Conservation (phyloP, 768 basidiomycete genomes). For the Amyloporia xantha region DNA sequence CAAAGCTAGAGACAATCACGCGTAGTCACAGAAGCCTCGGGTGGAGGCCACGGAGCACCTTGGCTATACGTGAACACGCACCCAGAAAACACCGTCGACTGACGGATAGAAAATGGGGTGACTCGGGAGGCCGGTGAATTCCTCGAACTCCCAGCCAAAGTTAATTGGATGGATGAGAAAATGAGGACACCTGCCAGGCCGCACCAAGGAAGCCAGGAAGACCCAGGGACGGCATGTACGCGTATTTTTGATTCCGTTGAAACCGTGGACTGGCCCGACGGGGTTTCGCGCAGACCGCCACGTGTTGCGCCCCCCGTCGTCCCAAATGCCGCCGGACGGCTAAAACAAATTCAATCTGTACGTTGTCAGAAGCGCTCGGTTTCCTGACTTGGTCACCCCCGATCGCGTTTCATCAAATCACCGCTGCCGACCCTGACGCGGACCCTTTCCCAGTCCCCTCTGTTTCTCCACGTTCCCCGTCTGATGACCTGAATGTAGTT, state of each 20-base stretch:
- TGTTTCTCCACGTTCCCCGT: not conserved
- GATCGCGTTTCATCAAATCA: slow-evolving; percentile 11
- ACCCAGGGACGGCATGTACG: slow-evolving; percentile 10
- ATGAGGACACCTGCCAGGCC: not conserved
- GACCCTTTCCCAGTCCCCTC: not conserved
- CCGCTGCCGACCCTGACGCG: not conserved
- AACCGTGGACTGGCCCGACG: slow-evolving; percentile 12
- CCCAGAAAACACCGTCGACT: slow-evolving; percentile 6
- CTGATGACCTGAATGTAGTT: too few species aligned
- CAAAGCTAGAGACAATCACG: slow-evolving; percentile 1
- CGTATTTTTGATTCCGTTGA: slow-evolving; percentile 23
- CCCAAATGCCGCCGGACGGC: not conserved
- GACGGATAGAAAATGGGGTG: slow-evolving; percentile 1
- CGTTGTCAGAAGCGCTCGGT: not conserved
- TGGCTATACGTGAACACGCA: not conserved
- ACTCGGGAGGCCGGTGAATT: not conserved
- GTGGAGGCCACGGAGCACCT: not conserved
- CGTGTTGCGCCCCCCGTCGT: slow-evolving; percentile 3
- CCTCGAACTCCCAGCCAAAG: not conserved
- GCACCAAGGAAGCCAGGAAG: slow-evolving; percentile 10
- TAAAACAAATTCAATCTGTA: not conserved
- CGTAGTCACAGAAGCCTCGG: slow-evolving; percentile 9
- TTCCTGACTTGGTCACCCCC: slow-evolving; percentile 5
- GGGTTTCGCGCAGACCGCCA: not conserved
- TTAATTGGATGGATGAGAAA: slow-evolving; percentile 4